A percentile compares a stretch with the other conserved stretches of the same genome.
Evolutionary conservation across 306 rosid genomes (phyloP).

Genomic region (Malus sieversii): DNA sequence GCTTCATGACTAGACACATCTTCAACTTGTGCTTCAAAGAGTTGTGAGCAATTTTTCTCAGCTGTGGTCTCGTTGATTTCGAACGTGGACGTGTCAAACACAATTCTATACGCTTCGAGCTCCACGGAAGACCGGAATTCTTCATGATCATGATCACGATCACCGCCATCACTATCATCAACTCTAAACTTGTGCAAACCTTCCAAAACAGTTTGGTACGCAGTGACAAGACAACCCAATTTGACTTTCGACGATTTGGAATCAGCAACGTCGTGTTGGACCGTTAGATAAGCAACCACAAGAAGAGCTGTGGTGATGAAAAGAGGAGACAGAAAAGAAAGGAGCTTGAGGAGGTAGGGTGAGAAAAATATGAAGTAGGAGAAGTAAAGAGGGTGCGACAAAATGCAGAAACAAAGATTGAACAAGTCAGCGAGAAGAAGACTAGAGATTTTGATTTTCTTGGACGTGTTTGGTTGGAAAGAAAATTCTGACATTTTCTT

Average conservation of each 20-base stretch:
- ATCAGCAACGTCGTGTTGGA: constrained; percentile 11
- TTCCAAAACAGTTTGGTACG: constrained; percentile 27
- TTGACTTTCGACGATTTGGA: constrained; percentile 30
- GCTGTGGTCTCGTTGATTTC: constrained; percentile 11
- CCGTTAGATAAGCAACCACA: constrained; percentile 52
- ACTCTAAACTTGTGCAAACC: constrained; percentile 23
- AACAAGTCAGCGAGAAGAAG: constrained; percentile 33
- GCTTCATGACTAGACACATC: constrained; percentile 13
- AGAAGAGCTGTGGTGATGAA: constrained; percentile 65
- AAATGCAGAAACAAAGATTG: constrained; percentile 43
- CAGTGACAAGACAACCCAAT: constrained; percentile 30
- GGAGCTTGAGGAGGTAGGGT: constrained; percentile 61
- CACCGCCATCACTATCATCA: constrained; percentile 9
- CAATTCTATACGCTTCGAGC: constrained; percentile 68
- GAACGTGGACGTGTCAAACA: constrained; percentile 65
- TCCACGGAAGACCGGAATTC: constrained; percentile 42
- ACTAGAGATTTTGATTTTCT: constrained; percentile 33
- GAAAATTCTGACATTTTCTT: constrained; percentile 51
- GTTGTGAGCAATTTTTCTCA: constrained; percentile 32
- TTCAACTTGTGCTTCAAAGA: constrained; percentile 18
- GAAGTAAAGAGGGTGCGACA: constrained; percentile 84
- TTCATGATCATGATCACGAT: constrained; percentile 16
- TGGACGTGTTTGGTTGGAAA: constrained; percentile 29
- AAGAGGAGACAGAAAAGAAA: constrained; percentile 85
- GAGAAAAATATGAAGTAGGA: constrained; percentile 82